Evolutionary conservation across 768 basidiomycete species (phyloP), one percentile per base, ranked within the genome.

Genomic region (Trichaptum fuscoviolaceum): DNA sequence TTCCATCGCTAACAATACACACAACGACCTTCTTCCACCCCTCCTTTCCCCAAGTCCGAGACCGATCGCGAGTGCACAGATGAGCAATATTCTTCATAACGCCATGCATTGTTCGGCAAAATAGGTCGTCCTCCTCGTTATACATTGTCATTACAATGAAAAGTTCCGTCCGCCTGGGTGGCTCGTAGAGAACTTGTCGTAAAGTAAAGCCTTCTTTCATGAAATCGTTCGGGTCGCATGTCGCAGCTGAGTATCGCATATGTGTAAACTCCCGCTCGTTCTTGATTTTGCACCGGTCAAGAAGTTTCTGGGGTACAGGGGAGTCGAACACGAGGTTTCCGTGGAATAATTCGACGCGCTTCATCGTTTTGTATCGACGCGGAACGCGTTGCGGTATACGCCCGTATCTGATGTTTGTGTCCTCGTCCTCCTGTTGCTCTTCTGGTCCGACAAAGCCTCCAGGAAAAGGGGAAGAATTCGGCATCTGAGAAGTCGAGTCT

Each of bases 71-170:
- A 70, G 89, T 92, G 73, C 92, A 94, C 67, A 98, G 76, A 76
- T 96, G 93, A 5, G 88, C 89, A 58, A 98, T 83, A 71, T 98
- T 98, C 83, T 92, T 94, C 77, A 97, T 93, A 7, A 98, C 92
- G 63, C 96, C 96, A 72, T 96, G 92, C 92, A 98, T 95, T 0
- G 96, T 93, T 57, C 95, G 79, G 71, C 89, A 89, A 77, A 98
- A 98, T 7, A 99, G 82, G 71, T 89, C 86, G 75, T 96, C 95
- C 71, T 93, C 87, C 72, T 95, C 95, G 72, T 97, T 96, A 76
- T 96, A 97, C 95, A 98, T 97, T 17, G 96, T 98, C 86, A 98
- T 91, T 58, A 97, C 96, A 70, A 98, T 96, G 78, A 97, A 96
- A 18, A 98, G 80, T 76, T 99, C 96, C 35, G 96, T 97, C 35